A percentile compares a stretch with the other conserved stretches of the same genome.
Evolutionary conservation across 2,329 filamentous ascomycete species (phyloP).

Genomic region (Ophiocordyceps robertsii): DNA sequence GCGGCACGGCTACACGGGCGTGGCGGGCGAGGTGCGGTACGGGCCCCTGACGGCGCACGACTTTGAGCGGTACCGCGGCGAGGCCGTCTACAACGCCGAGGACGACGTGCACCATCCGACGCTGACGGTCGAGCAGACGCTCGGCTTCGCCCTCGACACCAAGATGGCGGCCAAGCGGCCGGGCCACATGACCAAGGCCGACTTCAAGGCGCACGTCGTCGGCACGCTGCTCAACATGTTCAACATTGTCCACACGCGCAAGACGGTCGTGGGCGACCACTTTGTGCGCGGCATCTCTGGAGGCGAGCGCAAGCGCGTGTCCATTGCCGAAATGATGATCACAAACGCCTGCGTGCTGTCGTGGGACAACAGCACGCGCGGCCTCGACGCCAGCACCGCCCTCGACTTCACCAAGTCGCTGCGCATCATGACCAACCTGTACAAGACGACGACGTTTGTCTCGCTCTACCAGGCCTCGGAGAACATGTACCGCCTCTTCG

Average conservation of each 20-base stretch:
- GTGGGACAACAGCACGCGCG: conserved; percentile 65
- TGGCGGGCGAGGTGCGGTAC: conserved; percentile 60
- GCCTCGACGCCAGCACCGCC: conserved; percentile 54
- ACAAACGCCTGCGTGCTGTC: conserved; percentile 58
- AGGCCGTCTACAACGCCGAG: conserved; percentile 68
- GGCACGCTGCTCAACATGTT: conserved; percentile 76
- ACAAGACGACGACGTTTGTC: conserved; percentile 73
- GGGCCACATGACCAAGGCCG: conserved; percentile 53
- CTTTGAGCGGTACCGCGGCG: conserved; percentile 65
- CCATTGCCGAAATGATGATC: conserved; percentile 72
- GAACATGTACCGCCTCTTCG: conserved; percentile 66
- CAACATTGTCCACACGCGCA: conserved; percentile 77
- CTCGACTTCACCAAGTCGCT: conserved; percentile 57
- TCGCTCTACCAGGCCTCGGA: conserved; percentile 78
- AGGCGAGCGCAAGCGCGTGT: conserved; percentile 67
- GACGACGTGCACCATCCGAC: conserved; percentile 79
- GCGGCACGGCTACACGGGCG: conserved; percentile 38
- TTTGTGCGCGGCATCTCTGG: conserved; percentile 72
- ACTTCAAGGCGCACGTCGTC: conserved; percentile 67
- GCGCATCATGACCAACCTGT: conserved; percentile 70
- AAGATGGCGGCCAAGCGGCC: conserved; percentile 75
- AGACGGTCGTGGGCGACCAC: conserved; percentile 73
- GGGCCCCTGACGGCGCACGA: conserved; percentile 59
- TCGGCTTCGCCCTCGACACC: conserved; percentile 72
- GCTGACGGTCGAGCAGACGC: conserved; percentile 75